Evolutionary conservation across 1,139 yeast genomes (phyloP), one percentile per base, ranked within the genome.

Genomic region (Pichia sp.): DNA sequence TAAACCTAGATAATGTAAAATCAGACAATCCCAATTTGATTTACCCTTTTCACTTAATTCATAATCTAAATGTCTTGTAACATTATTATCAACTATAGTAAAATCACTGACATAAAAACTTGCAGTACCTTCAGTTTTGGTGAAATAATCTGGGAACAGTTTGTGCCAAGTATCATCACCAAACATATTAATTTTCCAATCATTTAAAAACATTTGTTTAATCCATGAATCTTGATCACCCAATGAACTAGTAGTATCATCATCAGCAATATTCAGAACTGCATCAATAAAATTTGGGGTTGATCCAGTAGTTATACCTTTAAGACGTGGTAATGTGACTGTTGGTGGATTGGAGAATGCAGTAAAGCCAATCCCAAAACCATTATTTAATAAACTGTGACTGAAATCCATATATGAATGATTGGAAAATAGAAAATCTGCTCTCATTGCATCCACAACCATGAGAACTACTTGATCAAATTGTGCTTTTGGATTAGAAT

Each of bases 141-240:
- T 71, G 61, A 92, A 90, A 56, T 74, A 73, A 4, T 67, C 70
- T 0, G 92, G 92, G 58, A 89, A 94, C 43, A 92, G 72, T 62
- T 89, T 90, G 56, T 90, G 68, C 99, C 98, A 94, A 1, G 98
- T 92, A 63, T 92, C 98, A 65, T 92, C 98, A 30, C 99, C 99
- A 69, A 78, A 92, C 76, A 92, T 88, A 60, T 88, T 83, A 39
- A 92, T 70, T 46, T 67, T 74, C 58, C 75, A 76, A 33, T 69
- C 69, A 2, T 63, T 49, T 11, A 47, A 36, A 40, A 46, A 47
- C 66, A 89, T 72, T 63, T 92, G 97, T 38, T 73, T 69, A 10
- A 90, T 64, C 96, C 97, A 90, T 25, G 94, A 85, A 64, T 94
- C 98, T 57, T 86, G 95, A 46, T 75, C 77, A 0, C 78, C 73